Evolutionary conservation across 2,329 filamentous ascomycete genomes (phyloP).

Genomic region (Aspergillus bombycis): DNA sequence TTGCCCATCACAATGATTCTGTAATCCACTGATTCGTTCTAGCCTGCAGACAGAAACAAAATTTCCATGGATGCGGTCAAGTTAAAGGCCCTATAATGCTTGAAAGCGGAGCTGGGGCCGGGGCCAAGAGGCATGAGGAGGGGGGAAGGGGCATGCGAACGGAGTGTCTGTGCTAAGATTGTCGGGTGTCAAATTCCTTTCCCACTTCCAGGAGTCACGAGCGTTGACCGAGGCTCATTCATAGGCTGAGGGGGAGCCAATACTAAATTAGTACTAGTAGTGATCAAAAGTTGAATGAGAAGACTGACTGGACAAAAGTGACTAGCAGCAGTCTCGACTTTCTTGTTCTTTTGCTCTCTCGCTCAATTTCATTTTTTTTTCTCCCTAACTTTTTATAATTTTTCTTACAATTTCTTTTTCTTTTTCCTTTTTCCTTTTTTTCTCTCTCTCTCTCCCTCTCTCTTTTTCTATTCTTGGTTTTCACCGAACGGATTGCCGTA

Average conservation of each 20-base stretch:
- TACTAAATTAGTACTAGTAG: conserved; percentile 3
- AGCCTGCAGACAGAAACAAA: conserved; percentile 17
- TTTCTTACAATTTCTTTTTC: neutral
- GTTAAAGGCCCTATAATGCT: conserved; percentile 16
- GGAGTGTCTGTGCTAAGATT: conserved; percentile 21
- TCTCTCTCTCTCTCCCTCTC: neutral
- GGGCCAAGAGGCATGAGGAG: conserved; percentile 22
- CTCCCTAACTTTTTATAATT: neutral
- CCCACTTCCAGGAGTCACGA: conserved; percentile 15
- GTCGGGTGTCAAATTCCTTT: conserved; percentile 14
- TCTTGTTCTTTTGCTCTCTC: neutral
- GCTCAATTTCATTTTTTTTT: neutral
- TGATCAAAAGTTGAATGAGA: neutral
- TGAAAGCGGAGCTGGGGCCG: conserved; percentile 10
- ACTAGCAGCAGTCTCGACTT: no score
- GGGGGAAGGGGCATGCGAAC: conserved; percentile 13
- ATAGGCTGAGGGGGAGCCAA: conserved; percentile 13
- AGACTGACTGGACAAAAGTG: no score
- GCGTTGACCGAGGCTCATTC: conserved; percentile 11
- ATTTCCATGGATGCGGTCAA: conserved; percentile 16
- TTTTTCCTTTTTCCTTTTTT: neutral
- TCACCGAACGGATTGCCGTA: neutral
- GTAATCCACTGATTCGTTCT: conserved; percentile 17
- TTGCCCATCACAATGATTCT: conserved; percentile 7
- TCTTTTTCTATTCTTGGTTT: neutral